Conservation (phyloP, 441 rosid genomes). For the Adansonia madagascariensis region DNA sequence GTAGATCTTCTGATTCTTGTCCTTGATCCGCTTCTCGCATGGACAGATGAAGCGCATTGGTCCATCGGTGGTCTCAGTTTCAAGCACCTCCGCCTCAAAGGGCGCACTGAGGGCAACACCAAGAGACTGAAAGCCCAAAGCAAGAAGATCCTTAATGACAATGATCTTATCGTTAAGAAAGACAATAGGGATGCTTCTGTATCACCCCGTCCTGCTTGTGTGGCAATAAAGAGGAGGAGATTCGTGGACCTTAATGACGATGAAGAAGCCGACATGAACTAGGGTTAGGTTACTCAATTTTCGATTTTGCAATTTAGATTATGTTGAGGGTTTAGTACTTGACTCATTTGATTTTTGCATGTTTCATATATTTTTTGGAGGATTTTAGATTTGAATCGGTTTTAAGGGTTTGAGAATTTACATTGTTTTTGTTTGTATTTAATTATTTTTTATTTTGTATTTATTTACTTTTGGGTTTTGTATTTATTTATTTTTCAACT, state of each 20-base stretch:
- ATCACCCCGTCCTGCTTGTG: neutral
- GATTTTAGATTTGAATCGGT: too few relatives aligned
- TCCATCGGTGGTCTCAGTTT: conserved; percentile 94
- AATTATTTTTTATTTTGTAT: too few relatives aligned
- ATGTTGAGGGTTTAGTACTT: too few relatives aligned
- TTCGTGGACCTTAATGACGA: conserved; percentile 26
- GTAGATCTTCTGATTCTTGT: conserved; percentile 75
- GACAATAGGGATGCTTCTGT: conserved; percentile 36
- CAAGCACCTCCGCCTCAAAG: conserved; percentile 85
- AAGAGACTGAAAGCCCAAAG: conserved; percentile 55
- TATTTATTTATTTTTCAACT: too few relatives aligned
- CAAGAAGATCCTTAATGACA: conserved; percentile 37
- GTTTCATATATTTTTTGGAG: too few relatives aligned
- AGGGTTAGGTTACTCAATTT: too few relatives aligned
- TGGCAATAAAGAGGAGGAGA: neutral
- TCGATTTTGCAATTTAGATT: too few relatives aligned
- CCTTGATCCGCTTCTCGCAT: conserved; percentile 74
- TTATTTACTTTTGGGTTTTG: too few relatives aligned
- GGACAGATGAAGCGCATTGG: conserved; percentile 98
- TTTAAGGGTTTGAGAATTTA: too few relatives aligned
- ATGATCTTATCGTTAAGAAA: neutral
- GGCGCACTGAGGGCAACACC: conserved; percentile 84
- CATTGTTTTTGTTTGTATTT: too few relatives aligned
- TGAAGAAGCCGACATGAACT: conserved; percentile 35
- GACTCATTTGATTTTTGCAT: too few relatives aligned